These are phyloP conservation scores for Candida taoyuanica DNA, from an alignment of 805 yeast species.

Conservation along the genomic window DNA sequence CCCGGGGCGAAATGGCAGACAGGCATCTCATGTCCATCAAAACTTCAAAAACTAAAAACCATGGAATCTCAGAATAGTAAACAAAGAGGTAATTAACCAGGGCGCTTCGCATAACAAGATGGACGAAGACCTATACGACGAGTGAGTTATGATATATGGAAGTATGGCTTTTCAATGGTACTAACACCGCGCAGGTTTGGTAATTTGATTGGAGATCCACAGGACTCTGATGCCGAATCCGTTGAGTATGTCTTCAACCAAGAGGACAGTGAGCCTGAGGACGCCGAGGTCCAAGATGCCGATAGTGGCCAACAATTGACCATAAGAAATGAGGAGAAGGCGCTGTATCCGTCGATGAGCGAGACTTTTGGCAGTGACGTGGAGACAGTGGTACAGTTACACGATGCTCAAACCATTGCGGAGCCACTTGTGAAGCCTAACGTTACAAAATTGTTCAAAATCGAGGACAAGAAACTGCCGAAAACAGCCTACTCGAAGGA, in stretches of 20 bases:
- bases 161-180: background rate
- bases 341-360: slow-evolving; percentile 36
- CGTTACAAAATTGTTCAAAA: slow-evolving; percentile 35
- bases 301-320: slow-evolving; percentile 24
- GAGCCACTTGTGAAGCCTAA: slow-evolving; percentile 65
- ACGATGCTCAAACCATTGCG: slow-evolving; percentile 45
- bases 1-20: slow-evolving; percentile 1
- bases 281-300: slow-evolving; percentile 10
- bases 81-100: background rate
- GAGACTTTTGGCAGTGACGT: slow-evolving; percentile 58
- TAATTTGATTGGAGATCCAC: slow-evolving; percentile 52
- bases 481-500: slow-evolving; percentile 54
- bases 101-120: slow-evolving; percentile 25
- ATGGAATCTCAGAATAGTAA: background rate
- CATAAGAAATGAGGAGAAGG: slow-evolving; percentile 42
- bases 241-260: slow-evolving; percentile 16
- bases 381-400: slow-evolving; percentile 55
- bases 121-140: slow-evolving; percentile 75
- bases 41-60: too few species aligned
- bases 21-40: background rate
- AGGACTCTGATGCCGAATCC: slow-evolving; percentile 43
- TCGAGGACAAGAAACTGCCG: slow-evolving; percentile 56
- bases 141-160: slow-evolving; percentile 32
- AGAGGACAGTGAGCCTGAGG: slow-evolving; percentile 27
- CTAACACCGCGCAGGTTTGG: slow-evolving; percentile 43